Base-by-base conservation (phyloP, 805 yeast genomes). In the Lipomyces chichibuensis region DNA sequence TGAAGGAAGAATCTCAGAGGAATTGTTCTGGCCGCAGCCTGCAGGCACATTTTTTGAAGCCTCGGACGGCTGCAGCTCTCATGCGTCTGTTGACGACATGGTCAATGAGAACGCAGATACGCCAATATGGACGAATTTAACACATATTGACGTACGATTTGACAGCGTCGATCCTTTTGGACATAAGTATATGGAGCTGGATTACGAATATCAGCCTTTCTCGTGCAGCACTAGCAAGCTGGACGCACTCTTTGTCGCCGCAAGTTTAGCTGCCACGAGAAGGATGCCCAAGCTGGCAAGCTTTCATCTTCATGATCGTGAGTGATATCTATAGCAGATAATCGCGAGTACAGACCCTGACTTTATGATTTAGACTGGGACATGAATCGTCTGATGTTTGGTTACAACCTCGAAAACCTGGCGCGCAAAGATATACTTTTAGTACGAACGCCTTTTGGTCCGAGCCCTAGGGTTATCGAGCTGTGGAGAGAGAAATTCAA, bases 21-120 rank as follows among this genome's bases (percentile, higher is more conserved):
- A 54, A 33, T n/a, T 54, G 23, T 54, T 54, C 49, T 43, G 49
- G 49, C 49, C 49, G 23, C 49, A 17, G 23, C 49, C 49, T 17
- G 14, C 25, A 6, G 49, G 20, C 23, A 43, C 23, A 43, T 43
- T 17, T n/a, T 17, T 43, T 2, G 49, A 43, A 43, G 49, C 49
- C 23, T 43, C 23, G 6, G 49, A 43, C 49, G 49, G 49, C 23
- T 43, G 49, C 17, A 9, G 49, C 23, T 17, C 49, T 17, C 49
- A 43, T 17, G 49, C 49, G 3, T 43, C 23, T 9, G 49, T 43
- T 43, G 49, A 43, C 8, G 49, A 43, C 49, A 43, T n/a, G 20
- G n/a, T 43, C 49, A 43, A 43, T n/a, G 23, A 43, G 49, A 43
- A 43, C 23, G 49, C 49, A 17, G 20, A 43, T 43, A n/a, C 49